A percentile compares a stretch with the other conserved stretches of the same genome.
These are phyloP conservation scores for Neurospora sp. DNA, from an alignment of 2,329 filamentous ascomycete genomes.

Conservation along the genomic window DNA sequence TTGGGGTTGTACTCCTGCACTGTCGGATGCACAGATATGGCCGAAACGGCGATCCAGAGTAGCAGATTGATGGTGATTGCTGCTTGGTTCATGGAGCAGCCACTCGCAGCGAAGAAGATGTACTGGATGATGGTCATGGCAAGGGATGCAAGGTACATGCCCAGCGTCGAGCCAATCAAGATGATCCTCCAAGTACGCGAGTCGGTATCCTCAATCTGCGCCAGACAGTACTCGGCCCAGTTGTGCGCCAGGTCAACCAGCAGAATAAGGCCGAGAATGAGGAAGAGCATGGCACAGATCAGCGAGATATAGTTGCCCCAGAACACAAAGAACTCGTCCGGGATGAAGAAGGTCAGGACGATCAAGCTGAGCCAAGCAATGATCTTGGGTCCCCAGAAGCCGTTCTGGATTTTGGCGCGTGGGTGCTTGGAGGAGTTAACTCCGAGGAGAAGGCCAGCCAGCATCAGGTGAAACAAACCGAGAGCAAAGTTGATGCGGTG, in stretches of 20 bases:
- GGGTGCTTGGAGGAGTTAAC: slow-evolving; percentile 81
- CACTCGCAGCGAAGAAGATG: slow-evolving; percentile 76
- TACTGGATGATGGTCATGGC: slow-evolving; percentile 97
- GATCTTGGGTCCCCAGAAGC: slow-evolving; percentile 97
- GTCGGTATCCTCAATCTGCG: slow-evolving; percentile 84
- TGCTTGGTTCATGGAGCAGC: slow-evolving; percentile 92
- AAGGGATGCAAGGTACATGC: slow-evolving; percentile 86
- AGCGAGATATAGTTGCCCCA: slow-evolving; percentile 95
- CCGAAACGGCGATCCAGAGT: slow-evolving; percentile 69
- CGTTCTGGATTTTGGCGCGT: slow-evolving; percentile 84
- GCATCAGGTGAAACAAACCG: slow-evolving; percentile 82
- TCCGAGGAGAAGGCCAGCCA: slow-evolving; percentile 76
- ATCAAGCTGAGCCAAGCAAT: slow-evolving; percentile 80
- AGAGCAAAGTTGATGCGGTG: slow-evolving; percentile 98
- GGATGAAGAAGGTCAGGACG: slow-evolving; percentile 89
- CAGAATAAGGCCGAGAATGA: slow-evolving; percentile 83
- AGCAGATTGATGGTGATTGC: slow-evolving; percentile 91
- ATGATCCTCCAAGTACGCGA: slow-evolving; percentile 76
- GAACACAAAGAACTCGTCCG: slow-evolving; percentile 86
- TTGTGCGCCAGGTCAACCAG: slow-evolving; percentile 91
- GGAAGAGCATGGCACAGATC: slow-evolving; percentile 80
- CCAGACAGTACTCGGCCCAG: slow-evolving; percentile 93
- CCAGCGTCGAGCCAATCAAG: slow-evolving; percentile 81
- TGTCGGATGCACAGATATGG: slow-evolving; percentile 78
- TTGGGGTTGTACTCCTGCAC: slow-evolving; percentile 89